phyloP scores from a whole-genome alignment of 805 yeast species.

The Monosporozyma aerobia region DNA sequence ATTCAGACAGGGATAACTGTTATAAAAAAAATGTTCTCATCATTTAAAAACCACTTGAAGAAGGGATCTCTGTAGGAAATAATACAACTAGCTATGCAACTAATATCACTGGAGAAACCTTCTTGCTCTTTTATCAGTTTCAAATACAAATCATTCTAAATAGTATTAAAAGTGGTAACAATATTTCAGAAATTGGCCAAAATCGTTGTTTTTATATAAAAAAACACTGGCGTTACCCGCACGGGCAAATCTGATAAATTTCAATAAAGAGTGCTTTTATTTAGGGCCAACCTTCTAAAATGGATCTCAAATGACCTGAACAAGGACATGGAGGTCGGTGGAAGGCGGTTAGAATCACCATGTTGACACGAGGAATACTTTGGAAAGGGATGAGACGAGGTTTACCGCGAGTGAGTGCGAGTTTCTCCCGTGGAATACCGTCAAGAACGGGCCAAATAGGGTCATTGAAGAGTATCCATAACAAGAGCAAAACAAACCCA shows the following conservation, averaged over 20 bases:
- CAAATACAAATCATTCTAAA: not conserved
- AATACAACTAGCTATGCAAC: not conserved
- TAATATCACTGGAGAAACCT: not conserved
- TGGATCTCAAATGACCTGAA: too few species aligned
- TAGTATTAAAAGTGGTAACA: too few species aligned
- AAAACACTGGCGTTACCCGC: not conserved
- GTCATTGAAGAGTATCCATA: not conserved
- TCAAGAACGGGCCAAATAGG: not conserved
- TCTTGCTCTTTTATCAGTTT: not conserved
- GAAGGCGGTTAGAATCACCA: not conserved
- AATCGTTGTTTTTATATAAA: not conserved
- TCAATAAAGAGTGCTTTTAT: not conserved
- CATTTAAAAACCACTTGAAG: slow-evolving; percentile 12
- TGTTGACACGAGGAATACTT: not conserved
- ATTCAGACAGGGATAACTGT: slow-evolving; percentile 36
- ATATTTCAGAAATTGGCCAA: not conserved
- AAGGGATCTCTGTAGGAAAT: not conserved
- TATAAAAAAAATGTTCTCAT: slow-evolving; percentile 26
- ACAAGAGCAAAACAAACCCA: too few species aligned
- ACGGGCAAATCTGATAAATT: not conserved
- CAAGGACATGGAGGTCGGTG: too few species aligned
- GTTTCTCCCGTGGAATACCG: not conserved
- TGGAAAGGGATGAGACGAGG: not conserved
- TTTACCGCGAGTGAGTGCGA: not conserved
- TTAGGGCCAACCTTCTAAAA: not conserved